Evolutionary conservation across 768 basidiomycete species (phyloP).

Genomic region (Termitomyces sp.): DNA sequence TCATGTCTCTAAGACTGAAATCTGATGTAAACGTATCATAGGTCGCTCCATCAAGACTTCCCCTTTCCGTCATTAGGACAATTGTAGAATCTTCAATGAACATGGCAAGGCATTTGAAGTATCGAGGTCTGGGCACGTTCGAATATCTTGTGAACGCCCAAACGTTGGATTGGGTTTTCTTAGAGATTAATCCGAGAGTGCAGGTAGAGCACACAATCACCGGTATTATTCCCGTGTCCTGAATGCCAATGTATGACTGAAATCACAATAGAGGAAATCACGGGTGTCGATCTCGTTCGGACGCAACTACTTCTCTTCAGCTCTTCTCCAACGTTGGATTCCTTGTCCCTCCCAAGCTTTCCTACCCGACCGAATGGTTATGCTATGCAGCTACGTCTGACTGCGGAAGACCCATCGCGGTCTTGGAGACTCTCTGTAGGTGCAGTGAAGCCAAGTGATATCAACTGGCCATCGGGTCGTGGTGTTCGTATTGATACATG

Average conservation of each 20-base stretch:
- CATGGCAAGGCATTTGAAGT: conserved; percentile 69
- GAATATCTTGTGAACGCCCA: conserved; percentile 80
- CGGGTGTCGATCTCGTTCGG: conserved; percentile 83
- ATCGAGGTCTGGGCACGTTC: conserved; percentile 84
- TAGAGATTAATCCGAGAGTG: conserved; percentile 50
- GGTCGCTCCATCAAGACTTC: conserved; percentile 73
- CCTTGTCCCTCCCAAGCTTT: conserved; percentile 65
- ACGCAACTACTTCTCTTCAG: conserved; percentile 82
- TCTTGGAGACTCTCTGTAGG: conserved; percentile 84
- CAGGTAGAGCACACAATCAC: conserved; percentile 94
- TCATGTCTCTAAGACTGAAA: neutral
- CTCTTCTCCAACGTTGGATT: conserved; percentile 63
- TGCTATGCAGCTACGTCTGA: conserved; percentile 85
- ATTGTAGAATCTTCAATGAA: conserved; percentile 74
- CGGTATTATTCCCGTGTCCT: conserved; percentile 34
- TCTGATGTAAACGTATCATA: conserved; percentile 4
- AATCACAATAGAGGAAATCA: conserved; percentile 67
- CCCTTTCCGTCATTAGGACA: conserved; percentile 60
- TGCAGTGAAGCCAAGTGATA: conserved; percentile 73
- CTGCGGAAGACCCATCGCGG: conserved; percentile 76
- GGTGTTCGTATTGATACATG: conserved; percentile 85
- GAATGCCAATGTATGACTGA: neutral
- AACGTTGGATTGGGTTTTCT: conserved; percentile 77
- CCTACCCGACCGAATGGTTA: conserved; percentile 63
- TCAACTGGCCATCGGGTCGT: conserved; percentile 68